phyloP scores from a whole-genome alignment of 495 filamentous ascomycete genomes.

The Neurospora sp. region DNA sequence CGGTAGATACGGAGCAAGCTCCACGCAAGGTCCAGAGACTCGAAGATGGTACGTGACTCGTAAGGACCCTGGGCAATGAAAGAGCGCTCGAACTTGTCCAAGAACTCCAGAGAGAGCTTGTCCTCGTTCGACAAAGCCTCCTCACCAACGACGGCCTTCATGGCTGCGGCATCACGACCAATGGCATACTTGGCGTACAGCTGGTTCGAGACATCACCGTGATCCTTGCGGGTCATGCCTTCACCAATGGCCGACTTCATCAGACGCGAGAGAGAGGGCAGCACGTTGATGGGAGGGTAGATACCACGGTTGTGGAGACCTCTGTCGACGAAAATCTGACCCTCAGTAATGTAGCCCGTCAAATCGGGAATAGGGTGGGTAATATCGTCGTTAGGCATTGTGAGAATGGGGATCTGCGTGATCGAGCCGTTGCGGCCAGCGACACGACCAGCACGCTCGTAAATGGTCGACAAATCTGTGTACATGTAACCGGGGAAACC shows the following conservation, averaged over 20 bases:
- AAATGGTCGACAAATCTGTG: constrained; percentile 99
- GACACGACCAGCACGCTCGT: constrained; percentile 98
- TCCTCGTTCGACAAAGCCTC: constrained; percentile 92
- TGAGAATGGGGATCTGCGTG: constrained; percentile 96
- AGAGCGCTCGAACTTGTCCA: constrained; percentile 91
- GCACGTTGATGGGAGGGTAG: constrained; percentile 98
- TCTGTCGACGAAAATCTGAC: constrained; percentile 96
- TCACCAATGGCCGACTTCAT: constrained; percentile 99
- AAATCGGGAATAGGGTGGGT: constrained; percentile 98
- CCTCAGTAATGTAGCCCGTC: constrained; percentile 98
- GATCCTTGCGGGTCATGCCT: constrained; percentile 88
- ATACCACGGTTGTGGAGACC: constrained; percentile 92
- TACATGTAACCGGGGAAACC: constrained; percentile 99
- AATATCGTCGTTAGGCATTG: constrained; percentile 99
- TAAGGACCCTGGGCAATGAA: constrained; percentile 92
- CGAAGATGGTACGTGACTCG: constrained; percentile 78
- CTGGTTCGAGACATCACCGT: constrained; percentile 98
- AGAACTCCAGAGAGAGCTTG: constrained; percentile 94
- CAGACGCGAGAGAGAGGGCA: constrained; percentile 95
- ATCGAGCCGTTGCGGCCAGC: constrained; percentile 96
- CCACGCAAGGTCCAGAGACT: constrained; percentile 94
- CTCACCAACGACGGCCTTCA: constrained; percentile 99
- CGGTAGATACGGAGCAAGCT: constrained; percentile 91
- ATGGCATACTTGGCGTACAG: constrained; percentile 99
- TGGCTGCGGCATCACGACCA: constrained; percentile 91